These are phyloP conservation scores for Triticum turgidum DNA, from an alignment of 176 grass and related monocot genomes.

Conservation along the genomic window DNA sequence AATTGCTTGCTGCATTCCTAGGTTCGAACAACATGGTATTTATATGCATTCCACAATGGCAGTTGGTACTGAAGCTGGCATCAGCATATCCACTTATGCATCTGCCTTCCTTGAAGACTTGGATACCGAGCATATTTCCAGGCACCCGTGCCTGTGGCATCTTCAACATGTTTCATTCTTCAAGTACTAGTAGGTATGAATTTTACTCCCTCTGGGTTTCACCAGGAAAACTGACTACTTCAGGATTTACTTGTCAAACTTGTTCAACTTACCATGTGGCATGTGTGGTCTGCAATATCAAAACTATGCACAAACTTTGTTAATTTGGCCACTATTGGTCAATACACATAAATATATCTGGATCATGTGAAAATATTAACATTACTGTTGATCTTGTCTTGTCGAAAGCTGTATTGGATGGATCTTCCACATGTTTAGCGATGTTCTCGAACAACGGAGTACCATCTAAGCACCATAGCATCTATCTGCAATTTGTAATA, in stretches of 20 bases:
- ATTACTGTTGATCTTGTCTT: not conserved
- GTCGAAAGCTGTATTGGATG: not conserved
- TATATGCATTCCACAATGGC: slow-evolving; percentile 32
- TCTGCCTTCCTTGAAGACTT: slow-evolving; percentile 22
- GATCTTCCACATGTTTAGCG: too few relatives aligned
- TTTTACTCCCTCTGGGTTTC: not conserved
- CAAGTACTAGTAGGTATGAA: not conserved
- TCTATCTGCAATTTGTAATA: not conserved
- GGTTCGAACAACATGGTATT: slow-evolving; percentile 25
- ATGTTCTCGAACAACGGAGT: not conserved
- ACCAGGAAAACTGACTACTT: not conserved
- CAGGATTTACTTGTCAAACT: not conserved
- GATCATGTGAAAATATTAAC: not conserved
- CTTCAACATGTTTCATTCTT: slow-evolving; percentile 16
- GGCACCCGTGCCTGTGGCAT: not conserved
- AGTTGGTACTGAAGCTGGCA: slow-evolving; percentile 12
- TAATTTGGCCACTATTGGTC: not conserved
- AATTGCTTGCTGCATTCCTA: slow-evolving; percentile 30
- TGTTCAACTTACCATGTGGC: too few relatives aligned
- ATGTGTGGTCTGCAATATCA: too few relatives aligned
- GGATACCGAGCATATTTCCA: slow-evolving; percentile 27
- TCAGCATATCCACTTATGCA: slow-evolving; percentile 39
- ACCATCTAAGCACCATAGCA: not conserved
- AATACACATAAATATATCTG: not conserved
- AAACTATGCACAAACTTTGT: not conserved